Evolutionary conservation across 129 eudicot genomes (phyloP), one percentile per base, ranked within the genome.

Genomic region (Erigeron canadensis): DNA sequence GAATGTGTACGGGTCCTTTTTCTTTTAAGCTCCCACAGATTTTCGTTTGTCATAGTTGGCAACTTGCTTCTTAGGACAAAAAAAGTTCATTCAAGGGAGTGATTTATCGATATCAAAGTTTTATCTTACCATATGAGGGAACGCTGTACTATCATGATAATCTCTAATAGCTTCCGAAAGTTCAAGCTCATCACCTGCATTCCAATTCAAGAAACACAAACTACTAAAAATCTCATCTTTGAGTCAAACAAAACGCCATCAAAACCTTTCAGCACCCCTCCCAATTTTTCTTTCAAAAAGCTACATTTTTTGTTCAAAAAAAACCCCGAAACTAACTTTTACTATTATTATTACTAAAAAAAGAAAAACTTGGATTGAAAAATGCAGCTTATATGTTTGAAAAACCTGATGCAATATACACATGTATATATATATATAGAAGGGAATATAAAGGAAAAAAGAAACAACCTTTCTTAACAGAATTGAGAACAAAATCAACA

Each of bases 101-200:
- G 23, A 73, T 16, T 45, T 28, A 23, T 51, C 64, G 54, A 23
- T 34, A 44, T 34, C 56, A 34, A 54, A 85, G 58, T 44, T 21
- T 43, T 57, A 51, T 19, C 82, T 83, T 84, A 94, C 98, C 96
- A 94, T 84, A 46, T 83, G 82, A 10, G 98, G 98, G 75, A 80
- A 86, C 43, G 72, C 82, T 15, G 96, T 82, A 80, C 85, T 77
- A 73, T 94, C 98, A 87, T 94, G 98, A 81, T 87, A 94, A 79
- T 94, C 96, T 80, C 98, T 83, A 56, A 94, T 94, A 63, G 98
- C 98, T 77, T 94, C 98, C 0, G 98, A 89, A 43, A 94, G 93
- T 71, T 94, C 98, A 71, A 94, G 98, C 89, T 85, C 84, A 48
- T 77, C 93, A 76, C 98, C 98, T 94, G 74, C 84, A 83, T 77